Percentiles rank a stretch among this genome's conserved stretches.
Conservation (phyloP, 805 yeast genomes). For the Zygosaccharomyces bisporus region DNA sequence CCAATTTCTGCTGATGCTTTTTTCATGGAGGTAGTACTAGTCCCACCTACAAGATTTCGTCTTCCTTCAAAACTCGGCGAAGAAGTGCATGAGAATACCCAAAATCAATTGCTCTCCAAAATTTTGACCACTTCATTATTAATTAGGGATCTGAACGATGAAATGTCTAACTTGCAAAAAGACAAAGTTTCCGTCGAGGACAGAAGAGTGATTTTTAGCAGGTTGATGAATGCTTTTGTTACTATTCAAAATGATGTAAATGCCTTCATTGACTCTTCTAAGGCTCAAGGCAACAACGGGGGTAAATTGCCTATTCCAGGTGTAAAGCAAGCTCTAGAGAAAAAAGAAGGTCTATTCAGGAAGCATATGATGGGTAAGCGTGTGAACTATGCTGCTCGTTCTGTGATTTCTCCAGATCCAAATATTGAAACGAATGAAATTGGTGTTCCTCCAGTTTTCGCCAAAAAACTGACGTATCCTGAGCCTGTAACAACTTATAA, state of each 20-base stretch:
- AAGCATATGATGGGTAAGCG: conserved; percentile 99
- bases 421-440: conserved; percentile 96
- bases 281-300: conserved; percentile 71
- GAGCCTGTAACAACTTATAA: conserved; percentile 96
- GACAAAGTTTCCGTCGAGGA: conserved; percentile 63
- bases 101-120: conserved; percentile 81
- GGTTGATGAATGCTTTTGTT: conserved; percentile 94
- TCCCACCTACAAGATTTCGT: conserved; percentile 96
- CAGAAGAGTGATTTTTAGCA: conserved; percentile 71
- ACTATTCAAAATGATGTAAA: conserved; percentile 93
- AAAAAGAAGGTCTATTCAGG: conserved; percentile 97
- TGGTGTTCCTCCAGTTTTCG: conserved; percentile 99
- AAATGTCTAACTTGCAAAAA: conserved; percentile 58
- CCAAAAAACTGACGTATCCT: conserved; percentile 91
- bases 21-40: conserved; percentile 82
- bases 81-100: conserved; percentile 90
- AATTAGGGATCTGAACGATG: conserved; percentile 87
- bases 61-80: conserved; percentile 97
- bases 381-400: conserved; percentile 97
- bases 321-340: conserved; percentile 93
- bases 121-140: conserved; percentile 74
- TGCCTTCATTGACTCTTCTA: conserved; percentile 87
- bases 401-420: conserved; percentile 98
- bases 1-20: conserved; percentile 71
- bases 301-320: conserved; percentile 80